Conservation (phyloP, 257 asterid species). For the Eucommia ulmoides region DNA sequence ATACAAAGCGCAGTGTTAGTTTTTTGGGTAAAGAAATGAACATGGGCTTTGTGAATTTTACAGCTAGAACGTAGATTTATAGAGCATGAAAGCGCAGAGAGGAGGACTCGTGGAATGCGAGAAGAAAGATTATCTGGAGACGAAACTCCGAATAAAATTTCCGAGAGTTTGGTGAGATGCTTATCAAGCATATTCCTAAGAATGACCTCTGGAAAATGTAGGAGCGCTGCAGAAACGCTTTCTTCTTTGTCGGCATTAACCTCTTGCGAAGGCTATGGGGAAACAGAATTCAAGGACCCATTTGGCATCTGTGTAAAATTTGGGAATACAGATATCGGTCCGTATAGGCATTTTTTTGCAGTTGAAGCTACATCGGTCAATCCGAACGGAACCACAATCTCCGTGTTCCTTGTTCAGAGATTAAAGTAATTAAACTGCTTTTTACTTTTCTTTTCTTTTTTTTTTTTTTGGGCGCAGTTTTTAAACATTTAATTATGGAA, state of each 20-base stretch:
- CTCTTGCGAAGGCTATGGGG: conserved; percentile 19
- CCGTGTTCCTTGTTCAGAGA: conserved; percentile 57
- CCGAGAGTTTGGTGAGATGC: conserved; percentile 75
- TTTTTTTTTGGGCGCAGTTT: too few relatives aligned
- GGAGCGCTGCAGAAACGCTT: conserved; percentile 30
- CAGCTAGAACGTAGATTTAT: conserved; percentile 32
- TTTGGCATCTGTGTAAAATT: conserved; percentile 41
- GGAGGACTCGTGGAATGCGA: conserved; percentile 14
- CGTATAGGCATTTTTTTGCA: conserved; percentile 49
- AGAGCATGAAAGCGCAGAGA: conserved; percentile 23
- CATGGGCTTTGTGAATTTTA: conserved; percentile 4
- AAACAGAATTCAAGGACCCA: conserved; percentile 46
- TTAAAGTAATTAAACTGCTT: too few relatives aligned
- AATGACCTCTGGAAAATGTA: conserved; percentile 47
- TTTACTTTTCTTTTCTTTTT: too few relatives aligned
- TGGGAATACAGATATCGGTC: conserved; percentile 64
- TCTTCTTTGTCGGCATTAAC: conserved; percentile 25
- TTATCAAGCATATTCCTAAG: conserved; percentile 48
- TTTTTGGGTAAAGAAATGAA: conserved; percentile 4
- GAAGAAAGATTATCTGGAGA: conserved; percentile 17
- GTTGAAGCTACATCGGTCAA: conserved; percentile 50
- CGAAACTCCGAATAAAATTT: conserved; percentile 52
- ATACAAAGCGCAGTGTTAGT: too few relatives aligned
- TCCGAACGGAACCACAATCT: conserved; percentile 43
- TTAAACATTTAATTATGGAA: too few relatives aligned